phyloP scores from a whole-genome alignment of 2,329 filamentous ascomycete species.

The Raffaelea ambrosiae region DNA sequence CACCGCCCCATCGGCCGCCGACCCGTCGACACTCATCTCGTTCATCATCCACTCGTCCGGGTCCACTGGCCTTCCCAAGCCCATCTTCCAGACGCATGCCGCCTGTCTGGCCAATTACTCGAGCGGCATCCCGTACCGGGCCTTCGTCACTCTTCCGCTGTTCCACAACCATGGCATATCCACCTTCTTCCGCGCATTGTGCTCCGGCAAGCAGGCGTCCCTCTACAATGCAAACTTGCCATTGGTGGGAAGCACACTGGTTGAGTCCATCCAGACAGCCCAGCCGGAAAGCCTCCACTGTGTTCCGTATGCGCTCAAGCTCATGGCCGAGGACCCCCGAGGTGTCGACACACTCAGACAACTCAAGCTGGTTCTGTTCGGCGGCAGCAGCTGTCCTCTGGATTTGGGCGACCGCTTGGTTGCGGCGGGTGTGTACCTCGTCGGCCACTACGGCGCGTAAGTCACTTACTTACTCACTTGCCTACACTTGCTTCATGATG shows the following conservation, averaged over 20 bases:
- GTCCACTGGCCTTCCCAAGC: slow-evolving; percentile 37
- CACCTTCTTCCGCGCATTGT: slow-evolving; percentile 33
- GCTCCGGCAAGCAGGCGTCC: slow-evolving; percentile 29
- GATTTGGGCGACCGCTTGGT: slow-evolving; percentile 41
- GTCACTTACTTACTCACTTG: no score
- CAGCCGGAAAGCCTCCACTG: slow-evolving; percentile 41
- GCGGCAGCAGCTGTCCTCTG: slow-evolving; percentile 44
- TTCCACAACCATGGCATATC: slow-evolving; percentile 34
- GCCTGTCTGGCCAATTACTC: slow-evolving; percentile 26
- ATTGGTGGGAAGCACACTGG: slow-evolving; percentile 33
- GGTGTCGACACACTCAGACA: slow-evolving; percentile 35
- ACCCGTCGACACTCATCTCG: slow-evolving; percentile 19
- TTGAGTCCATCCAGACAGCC: slow-evolving; percentile 28
- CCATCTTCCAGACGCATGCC: slow-evolving; percentile 31
- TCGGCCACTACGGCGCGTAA: no score
- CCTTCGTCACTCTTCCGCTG: slow-evolving; percentile 33
- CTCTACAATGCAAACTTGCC: slow-evolving; percentile 24
- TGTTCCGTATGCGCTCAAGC: slow-evolving; percentile 50
- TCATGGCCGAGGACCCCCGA: slow-evolving; percentile 44
- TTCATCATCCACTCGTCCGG: slow-evolving; percentile 39
- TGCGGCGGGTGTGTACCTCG: slow-evolving; percentile 36
- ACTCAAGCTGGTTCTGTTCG: slow-evolving; percentile 38
- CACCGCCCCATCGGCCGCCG: slow-evolving; percentile 15
- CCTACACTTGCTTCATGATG: no score
- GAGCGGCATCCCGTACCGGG: slow-evolving; percentile 24